These are phyloP conservation scores for Fusarium miscanthi DNA, from an alignment of 2,329 filamentous ascomycete species.

Conservation along the genomic window DNA sequence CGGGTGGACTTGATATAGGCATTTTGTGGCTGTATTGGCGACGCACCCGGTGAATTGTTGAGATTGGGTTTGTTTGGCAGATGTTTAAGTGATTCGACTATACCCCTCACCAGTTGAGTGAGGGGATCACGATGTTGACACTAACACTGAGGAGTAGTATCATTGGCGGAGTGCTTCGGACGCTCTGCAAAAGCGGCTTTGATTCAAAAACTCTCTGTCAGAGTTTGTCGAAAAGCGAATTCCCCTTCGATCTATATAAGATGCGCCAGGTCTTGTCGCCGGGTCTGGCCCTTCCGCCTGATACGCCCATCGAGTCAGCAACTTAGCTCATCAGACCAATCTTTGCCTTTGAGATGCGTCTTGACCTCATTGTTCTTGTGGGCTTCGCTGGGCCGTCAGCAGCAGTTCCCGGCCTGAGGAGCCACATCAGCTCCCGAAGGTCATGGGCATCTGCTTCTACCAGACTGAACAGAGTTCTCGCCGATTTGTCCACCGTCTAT, in stretches of 20 bases:
- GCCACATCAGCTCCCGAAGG: not conserved
- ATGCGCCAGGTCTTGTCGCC: not conserved
- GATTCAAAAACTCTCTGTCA: not conserved
- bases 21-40: not conserved
- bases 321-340: not conserved
- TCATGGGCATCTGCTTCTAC: constrained; percentile 11
- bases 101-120: not conserved
- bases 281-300: not conserved
- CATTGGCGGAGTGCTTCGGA: not conserved
- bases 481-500: constrained; percentile 8
- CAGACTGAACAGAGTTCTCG: constrained; percentile 6
- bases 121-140: not conserved
- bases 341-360: constrained; percentile 7
- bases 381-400: constrained; percentile 9
- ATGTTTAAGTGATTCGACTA: not conserved
- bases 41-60: not conserved
- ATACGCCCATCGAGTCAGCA: not conserved
- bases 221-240: not conserved
- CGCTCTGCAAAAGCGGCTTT: not conserved
- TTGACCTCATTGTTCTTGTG: constrained; percentile 7
- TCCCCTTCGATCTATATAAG: constrained; percentile 4
- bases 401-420: constrained; percentile 1
- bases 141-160: not conserved
- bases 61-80: not conserved
- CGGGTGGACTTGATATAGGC: not conserved